A percentile compares a stretch with the other conserved stretches of the same genome.
phyloP scores from a whole-genome alignment of 2,329 filamentous ascomycete species.

The Botrytis elliptica region DNA sequence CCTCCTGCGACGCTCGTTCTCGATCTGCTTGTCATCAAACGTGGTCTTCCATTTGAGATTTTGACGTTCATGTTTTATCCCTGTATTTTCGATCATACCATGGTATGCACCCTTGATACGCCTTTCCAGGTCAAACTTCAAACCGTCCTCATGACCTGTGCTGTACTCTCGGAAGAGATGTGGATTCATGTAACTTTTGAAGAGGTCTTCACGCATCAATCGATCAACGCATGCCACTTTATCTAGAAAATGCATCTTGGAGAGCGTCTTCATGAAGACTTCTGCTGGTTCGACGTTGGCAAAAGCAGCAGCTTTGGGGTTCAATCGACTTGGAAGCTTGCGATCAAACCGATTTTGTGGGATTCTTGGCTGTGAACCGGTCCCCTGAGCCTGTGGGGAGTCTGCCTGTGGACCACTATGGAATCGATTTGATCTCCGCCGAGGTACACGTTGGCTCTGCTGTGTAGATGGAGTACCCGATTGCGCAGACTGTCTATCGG shows the following conservation, averaged over 20 bases:
- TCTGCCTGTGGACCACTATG: neutral
- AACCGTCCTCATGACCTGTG: neutral
- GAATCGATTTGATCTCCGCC: neutral
- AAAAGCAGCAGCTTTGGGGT: neutral
- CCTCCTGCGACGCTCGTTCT: neutral
- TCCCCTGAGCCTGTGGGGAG: neutral
- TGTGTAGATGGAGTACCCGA: neutral
- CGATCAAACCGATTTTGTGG: neutral
- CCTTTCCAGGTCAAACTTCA: neutral
- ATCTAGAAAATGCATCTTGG: neutral
- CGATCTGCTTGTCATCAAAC: neutral
- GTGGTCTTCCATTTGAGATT: neutral
- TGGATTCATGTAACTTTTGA: slow-evolving; percentile 3
- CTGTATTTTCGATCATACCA: neutral
- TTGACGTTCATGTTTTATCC: neutral
- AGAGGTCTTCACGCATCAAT: neutral
- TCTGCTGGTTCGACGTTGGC: neutral
- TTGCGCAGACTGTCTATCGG: neutral
- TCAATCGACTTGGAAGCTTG: neutral
- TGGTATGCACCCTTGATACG: neutral
- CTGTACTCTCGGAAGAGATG: neutral
- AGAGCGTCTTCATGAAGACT: neutral
- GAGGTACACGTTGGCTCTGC: neutral
- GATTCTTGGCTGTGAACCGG: neutral
- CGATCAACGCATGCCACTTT: neutral